Evolutionary conservation across 2,329 filamentous ascomycete species (phyloP), one percentile per base, ranked within the genome.

Genomic region (Stagonosporopsis chrysanthemi): DNA sequence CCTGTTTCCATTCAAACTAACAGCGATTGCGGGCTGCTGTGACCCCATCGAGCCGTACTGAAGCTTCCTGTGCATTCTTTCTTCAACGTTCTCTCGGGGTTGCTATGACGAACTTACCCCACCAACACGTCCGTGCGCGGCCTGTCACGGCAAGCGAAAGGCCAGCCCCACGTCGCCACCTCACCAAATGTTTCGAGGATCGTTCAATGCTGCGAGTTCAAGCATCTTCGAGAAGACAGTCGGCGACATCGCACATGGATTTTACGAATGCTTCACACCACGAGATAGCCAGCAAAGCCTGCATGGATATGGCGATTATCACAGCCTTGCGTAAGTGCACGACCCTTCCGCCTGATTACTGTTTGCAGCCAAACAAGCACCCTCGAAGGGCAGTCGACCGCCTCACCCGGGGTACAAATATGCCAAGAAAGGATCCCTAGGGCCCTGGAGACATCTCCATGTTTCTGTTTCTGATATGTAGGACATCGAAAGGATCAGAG

Each of bases 81-180:
- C 54, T 48, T 31, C 28, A 39, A 29, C 41, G 46, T 57, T 52
- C 41, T 54, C 47, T 50, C 26, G 51, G 38, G 50, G 56, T 58
- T 58, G 56, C 50, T 58, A 58, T 58, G 56, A 58, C 56, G 56
- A 54, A 50, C 35, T 19, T 50, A 58, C 56, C 56, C 56, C 56
- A 58, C 56, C 56, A 58, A 51, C 15, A 57, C 6, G 33, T 31
- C 40, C 35, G 38, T 41, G 45, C 56, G 45, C 40, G 44, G 38
- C 42, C 23, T 35, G 31, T 12, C 11, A 42, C 29, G 44, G 36
- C 44, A 39, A 51, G 41, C 41, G 41, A 46, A 44, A 26, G 17
- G 11, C 35, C 4, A 26, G 38, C 54, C 54, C 54, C 54, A 57
- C 54, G 24, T 52, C 31, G 54, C 43, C 48, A 57, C 54, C 47